phyloP scores from a whole-genome alignment of 2,329 filamentous ascomycete genomes.

The Diaporthe vaccinii region DNA sequence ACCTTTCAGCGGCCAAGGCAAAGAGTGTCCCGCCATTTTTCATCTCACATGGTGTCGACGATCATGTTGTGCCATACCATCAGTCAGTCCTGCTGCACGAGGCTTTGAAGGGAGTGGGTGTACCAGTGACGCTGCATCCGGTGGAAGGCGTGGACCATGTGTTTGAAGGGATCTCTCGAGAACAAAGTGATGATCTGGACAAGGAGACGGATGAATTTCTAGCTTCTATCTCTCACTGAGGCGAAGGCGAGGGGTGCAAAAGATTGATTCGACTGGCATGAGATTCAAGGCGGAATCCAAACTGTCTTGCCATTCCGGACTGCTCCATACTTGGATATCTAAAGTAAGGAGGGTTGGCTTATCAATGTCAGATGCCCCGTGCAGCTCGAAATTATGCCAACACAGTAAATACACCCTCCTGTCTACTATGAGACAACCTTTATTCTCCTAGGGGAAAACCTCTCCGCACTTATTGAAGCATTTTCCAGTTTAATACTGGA shows the following conservation, averaged over 20 bases:
- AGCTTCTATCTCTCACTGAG: conserved; percentile 16
- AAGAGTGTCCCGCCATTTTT: conserved; percentile 37
- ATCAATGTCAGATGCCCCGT: not conserved
- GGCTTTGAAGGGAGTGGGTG: conserved; percentile 24
- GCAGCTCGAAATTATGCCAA: not conserved
- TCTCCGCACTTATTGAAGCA: not conserved
- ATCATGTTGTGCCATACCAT: conserved; percentile 35
- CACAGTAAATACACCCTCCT: not conserved
- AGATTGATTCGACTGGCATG: not conserved
- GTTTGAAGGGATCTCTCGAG: conserved; percentile 33
- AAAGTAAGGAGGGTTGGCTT: not conserved
- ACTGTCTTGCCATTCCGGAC: not conserved
- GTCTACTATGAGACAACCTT: too few species aligned
- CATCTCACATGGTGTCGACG: conserved; percentile 33
- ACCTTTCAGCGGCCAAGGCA: conserved; percentile 32
- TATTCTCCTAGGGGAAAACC: too few species aligned
- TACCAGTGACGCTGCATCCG: conserved; percentile 16
- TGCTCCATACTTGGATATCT: not conserved
- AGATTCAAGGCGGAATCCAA: not conserved
- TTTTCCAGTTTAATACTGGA: not conserved
- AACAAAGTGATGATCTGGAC: conserved; percentile 37
- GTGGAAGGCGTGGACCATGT: conserved; percentile 36
- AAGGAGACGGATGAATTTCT: conserved; percentile 37
- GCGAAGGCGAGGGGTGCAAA: not conserved
- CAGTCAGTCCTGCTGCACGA: conserved; percentile 37